Evolutionary conservation across 1,284 basidiomycete species (phyloP), one percentile per base, ranked within the genome.

Genomic region (Fomitopsis schrenkii): DNA sequence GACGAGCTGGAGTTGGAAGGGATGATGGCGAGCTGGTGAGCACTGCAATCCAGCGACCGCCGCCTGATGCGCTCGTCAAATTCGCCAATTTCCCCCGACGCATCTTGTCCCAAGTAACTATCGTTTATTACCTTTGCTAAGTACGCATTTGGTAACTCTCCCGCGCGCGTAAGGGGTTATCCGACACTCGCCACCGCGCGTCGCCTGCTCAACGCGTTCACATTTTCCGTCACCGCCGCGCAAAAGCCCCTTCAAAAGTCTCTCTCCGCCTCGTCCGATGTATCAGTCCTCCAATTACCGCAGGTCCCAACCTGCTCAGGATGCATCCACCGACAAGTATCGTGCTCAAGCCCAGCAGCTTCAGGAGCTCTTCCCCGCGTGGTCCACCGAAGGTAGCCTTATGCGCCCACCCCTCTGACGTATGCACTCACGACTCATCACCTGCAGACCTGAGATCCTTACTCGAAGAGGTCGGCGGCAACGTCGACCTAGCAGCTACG

Each of bases 301-400:
- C 68, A 72, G 68, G 60, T 56, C 68, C 14, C 70, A 72, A 58
- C 62, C 70, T 33, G 48, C 66, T 22, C 59, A 69, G 60, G 70
- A 74, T 56, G 64, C 68, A 26, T 55, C 64, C 26, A 61, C 69
- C 50, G 73, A 73, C 65, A 84, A 83, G 68, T 85, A 80, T 69
- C 79, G 79, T 50, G 19, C 75, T 0, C 78, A 90, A 67, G 81
- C 84, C 15, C 74, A 78, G 38, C 83, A 86, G 62, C 85, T 95
- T 15, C 85, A 88, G 72, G 94, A 94, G 72, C 75, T 87, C 63
- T 95, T 94, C 73, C 86, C 93, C 12, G 70, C 74, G 67, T 95
- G 87, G 88, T 85, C 89, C 71, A 83, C 82, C 68, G 93, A 95
- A 71, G 90, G 90, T 87, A 67, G 61, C 75, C 62, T 59, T 52